A percentile compares a stretch with the other conserved stretches of the same genome.
Evolutionary conservation across 2,329 filamentous ascomycete species (phyloP).

Genomic region (Parastagonospora nodorum): DNA sequence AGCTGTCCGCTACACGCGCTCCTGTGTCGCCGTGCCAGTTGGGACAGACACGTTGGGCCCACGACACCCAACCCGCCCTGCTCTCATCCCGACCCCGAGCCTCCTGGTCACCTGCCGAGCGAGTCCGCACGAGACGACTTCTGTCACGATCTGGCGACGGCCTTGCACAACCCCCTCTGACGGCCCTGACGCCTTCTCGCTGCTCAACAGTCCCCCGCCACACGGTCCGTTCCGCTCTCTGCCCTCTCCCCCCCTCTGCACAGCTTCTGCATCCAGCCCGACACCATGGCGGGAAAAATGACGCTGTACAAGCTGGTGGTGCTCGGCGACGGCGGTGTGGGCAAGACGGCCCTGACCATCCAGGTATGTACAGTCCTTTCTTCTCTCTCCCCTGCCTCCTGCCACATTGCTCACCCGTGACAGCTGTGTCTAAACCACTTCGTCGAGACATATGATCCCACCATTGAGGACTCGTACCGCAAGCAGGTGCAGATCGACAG

Average conservation of each 20-base stretch:
- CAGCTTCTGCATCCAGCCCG: slow-evolving; percentile 9
- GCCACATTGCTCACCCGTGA: slow-evolving; percentile 18
- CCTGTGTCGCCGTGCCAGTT: slow-evolving; percentile 22
- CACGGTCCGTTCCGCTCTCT: slow-evolving; percentile 3
- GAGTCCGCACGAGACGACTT: slow-evolving; percentile 14
- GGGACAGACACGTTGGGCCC: slow-evolving; percentile 20
- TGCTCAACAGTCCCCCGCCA: slow-evolving; percentile 8
- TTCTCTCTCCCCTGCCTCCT: not conserved
- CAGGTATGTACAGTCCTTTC: slow-evolving; percentile 68
- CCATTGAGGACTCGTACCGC: slow-evolving; percentile 71
- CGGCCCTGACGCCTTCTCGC: slow-evolving; percentile 2
- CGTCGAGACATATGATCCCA: slow-evolving; percentile 83
- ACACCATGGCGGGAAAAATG: slow-evolving; percentile 86
- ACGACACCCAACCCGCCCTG: slow-evolving; percentile 14
- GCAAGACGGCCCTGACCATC: slow-evolving; percentile 92
- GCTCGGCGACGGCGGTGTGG: slow-evolving; percentile 89
- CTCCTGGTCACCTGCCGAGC: slow-evolving; percentile 31
- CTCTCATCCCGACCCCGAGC: slow-evolving; percentile 19
- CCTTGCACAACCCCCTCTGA: slow-evolving; percentile 12
- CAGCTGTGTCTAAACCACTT: slow-evolving; percentile 97
- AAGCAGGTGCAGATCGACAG: slow-evolving; percentile 84
- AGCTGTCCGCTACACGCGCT: slow-evolving; percentile 34
- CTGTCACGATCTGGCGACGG: slow-evolving; percentile 23
- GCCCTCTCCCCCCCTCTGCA: not conserved
- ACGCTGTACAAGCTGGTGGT: slow-evolving; percentile 96